phyloP scores from a whole-genome alignment of 768 basidiomycete species.

The Lactarius pseudohatsudake region DNA sequence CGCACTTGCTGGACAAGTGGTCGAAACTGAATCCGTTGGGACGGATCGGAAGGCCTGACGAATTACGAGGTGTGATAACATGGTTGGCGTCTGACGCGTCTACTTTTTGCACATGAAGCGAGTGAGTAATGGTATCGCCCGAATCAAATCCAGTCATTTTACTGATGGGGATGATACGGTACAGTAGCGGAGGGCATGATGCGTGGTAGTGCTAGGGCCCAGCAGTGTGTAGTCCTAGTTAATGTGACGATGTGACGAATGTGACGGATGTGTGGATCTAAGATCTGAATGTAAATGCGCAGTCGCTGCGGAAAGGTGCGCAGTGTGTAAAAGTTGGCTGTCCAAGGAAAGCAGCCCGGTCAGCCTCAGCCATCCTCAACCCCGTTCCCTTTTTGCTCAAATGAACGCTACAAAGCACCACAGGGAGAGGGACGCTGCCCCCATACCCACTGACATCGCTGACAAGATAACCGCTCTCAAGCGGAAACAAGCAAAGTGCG shows the following conservation, averaged over 20 bases:
- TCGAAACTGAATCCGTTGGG: slow-evolving; percentile 67
- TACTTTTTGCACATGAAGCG: slow-evolving; percentile 79
- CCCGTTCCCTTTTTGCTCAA: slow-evolving; percentile 25
- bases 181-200: slow-evolving; percentile 61
- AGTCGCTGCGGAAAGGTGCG: slow-evolving; percentile 28
- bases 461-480: slow-evolving; percentile 68
- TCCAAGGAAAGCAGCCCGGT: slow-evolving; percentile 18
- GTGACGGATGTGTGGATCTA: slow-evolving; percentile 15
- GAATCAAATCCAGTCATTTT: neutral
- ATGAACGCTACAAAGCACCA: slow-evolving; percentile 33
- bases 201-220: slow-evolving; percentile 46
- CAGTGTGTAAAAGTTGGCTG: slow-evolving; percentile 11
- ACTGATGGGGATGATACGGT: slow-evolving; percentile 4
- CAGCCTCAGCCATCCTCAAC: slow-evolving; percentile 5
- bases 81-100: slow-evolving; percentile 79
- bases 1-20: slow-evolving; percentile 65
- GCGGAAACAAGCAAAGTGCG: slow-evolving; percentile 60
- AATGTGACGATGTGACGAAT: neutral
- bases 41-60: slow-evolving; percentile 68
- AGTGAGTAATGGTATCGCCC: slow-evolving; percentile 48
- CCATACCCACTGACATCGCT: slow-evolving; percentile 50
- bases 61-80: slow-evolving; percentile 65
- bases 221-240: neutral
- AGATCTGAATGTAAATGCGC: slow-evolving; percentile 23
- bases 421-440: slow-evolving; percentile 38